phyloP scores from a whole-genome alignment of 768 basidiomycete species.

The Hysterangium stoloniferum region DNA sequence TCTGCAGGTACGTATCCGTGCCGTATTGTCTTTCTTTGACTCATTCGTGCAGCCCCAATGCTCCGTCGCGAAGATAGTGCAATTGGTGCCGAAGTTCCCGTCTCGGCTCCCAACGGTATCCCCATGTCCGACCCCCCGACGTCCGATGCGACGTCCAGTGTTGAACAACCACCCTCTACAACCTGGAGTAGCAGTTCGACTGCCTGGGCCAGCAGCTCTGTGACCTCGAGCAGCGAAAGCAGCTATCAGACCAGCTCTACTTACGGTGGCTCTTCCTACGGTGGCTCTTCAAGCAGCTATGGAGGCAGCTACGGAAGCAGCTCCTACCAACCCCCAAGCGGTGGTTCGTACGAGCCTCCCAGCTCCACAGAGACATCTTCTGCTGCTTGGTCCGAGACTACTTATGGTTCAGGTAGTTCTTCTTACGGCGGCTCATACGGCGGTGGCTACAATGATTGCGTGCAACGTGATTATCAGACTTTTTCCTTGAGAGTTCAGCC shows the following conservation, averaged over 20 bases:
- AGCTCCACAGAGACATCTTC: conserved; percentile 18
- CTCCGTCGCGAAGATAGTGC: conserved; percentile 4
- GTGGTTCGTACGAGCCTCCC: conserved; percentile 4
- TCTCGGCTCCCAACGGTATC: conserved; percentile 42
- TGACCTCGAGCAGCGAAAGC: neutral
- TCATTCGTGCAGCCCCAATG: conserved; percentile 2
- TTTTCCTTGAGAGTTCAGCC: conserved; percentile 2
- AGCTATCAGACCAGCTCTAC: neutral
- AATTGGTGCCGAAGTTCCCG: conserved; percentile 25
- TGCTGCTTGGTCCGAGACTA: conserved; percentile 33
- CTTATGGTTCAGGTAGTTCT: conserved; percentile 56
- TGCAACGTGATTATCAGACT: conserved; percentile 45
- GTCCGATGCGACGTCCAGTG: conserved; percentile 20
- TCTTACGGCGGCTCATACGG: conserved; percentile 40
- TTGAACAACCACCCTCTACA: neutral
- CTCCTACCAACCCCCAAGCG: conserved; percentile 1
- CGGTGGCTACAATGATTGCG: conserved; percentile 57
- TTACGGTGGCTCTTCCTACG: conserved; percentile 1
- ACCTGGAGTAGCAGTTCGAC: neutral
- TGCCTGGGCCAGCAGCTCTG: too few relatives aligned
- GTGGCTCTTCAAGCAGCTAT: neutral
- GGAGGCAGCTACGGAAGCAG: conserved; percentile 8
- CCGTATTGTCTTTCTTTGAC: conserved; percentile 22
- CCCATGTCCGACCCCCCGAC: conserved; percentile 33
- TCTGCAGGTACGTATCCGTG: conserved; percentile 38